Conservation (phyloP, 257 asterid species). For the Mitragyna speciosa region DNA sequence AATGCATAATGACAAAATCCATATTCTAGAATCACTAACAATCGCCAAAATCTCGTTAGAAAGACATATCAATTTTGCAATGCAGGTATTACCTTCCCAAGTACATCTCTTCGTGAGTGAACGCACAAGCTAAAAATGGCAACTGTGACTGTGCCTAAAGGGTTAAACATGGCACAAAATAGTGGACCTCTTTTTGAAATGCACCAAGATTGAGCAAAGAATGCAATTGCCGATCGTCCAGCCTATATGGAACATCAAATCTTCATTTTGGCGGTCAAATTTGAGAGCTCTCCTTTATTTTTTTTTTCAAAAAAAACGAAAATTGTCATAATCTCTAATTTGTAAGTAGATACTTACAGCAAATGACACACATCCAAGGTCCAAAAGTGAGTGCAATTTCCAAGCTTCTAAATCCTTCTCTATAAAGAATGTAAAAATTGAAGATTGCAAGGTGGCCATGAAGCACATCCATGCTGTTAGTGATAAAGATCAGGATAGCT, state of each 20-base stretch:
- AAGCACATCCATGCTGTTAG: conserved; percentile 45
- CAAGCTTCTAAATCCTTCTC: conserved; percentile 34
- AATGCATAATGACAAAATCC: no score
- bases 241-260: background rate
- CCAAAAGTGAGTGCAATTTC: conserved; percentile 29
- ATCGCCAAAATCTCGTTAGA: background rate
- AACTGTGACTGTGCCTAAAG: conserved; percentile 51
- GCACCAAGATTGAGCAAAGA: conserved; percentile 70
- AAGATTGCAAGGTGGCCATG: conserved; percentile 33
- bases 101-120: conserved; percentile 68
- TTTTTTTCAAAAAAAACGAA: background rate
- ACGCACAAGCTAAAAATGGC: conserved; percentile 45
- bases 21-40: background rate
- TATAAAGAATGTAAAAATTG: conserved; percentile 20
- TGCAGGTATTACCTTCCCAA: conserved; percentile 55
- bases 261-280: background rate
- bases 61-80: background rate
- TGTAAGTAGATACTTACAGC: conserved; percentile 26
- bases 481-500: conserved; percentile 38
- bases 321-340: no score
- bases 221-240: conserved; percentile 40
- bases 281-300: no score
- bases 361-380: conserved; percentile 26
- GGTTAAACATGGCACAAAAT: conserved; percentile 71
- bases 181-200: conserved; percentile 57